These are phyloP conservation scores for Podaxis sp. DNA, from an alignment of 768 basidiomycete species.

Conservation along the genomic window DNA sequence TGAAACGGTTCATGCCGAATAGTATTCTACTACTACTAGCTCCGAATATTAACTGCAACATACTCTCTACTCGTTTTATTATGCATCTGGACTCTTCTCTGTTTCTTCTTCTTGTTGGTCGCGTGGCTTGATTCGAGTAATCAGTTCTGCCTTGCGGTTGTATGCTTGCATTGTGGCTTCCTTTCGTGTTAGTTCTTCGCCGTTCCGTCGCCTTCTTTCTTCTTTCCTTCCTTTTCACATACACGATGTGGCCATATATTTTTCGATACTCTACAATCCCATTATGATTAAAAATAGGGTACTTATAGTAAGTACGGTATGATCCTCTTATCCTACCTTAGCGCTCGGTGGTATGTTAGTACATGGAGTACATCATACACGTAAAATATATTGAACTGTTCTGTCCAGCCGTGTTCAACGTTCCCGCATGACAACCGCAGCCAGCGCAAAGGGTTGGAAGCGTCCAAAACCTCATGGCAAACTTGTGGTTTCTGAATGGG, in stretches of 20 bases:
- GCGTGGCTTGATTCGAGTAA: slow-evolving; percentile 10
- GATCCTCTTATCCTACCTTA: not conserved
- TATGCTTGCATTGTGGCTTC: not conserved
- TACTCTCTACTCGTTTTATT: slow-evolving; percentile 11
- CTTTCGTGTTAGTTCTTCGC: not conserved
- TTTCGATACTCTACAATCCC: not conserved
- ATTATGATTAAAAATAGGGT: not conserved
- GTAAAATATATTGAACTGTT: slow-evolving; percentile 1
- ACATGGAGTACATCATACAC: not conserved
- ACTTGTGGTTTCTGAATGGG: slow-evolving; percentile 2
- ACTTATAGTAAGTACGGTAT: slow-evolving; percentile 1
- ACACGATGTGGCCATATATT: not conserved
- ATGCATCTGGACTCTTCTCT: slow-evolving; percentile 2
- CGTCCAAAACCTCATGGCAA: slow-evolving; percentile 6
- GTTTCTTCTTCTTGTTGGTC: slow-evolving; percentile 1
- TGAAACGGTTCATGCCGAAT: slow-evolving; percentile 12
- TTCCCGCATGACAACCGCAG: slow-evolving; percentile 2
- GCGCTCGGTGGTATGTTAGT: not conserved
- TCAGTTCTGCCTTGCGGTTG: slow-evolving; percentile 1
- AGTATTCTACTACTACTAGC: slow-evolving; percentile 10
- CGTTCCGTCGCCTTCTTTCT: not conserved
- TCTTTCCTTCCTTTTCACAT: not conserved
- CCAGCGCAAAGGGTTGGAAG: not conserved
- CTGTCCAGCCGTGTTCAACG: not conserved
- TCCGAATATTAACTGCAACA: slow-evolving; percentile 14